Evolutionary conservation across 352 stramenopile species (phyloP).

Genomic region (Phytophthora meadii): DNA sequence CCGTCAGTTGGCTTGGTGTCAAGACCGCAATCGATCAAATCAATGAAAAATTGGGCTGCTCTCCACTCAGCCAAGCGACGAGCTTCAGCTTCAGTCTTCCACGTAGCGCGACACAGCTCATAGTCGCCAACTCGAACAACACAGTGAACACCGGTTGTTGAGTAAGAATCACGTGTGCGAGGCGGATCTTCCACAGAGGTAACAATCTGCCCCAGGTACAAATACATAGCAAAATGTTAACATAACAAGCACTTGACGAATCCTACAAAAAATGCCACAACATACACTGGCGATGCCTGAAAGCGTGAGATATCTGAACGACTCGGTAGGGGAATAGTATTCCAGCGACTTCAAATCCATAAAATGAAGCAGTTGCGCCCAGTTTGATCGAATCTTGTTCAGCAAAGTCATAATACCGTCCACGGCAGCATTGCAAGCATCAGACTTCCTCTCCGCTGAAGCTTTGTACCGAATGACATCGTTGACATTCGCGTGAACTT

Average conservation of each 20-base stretch:
- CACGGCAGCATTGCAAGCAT: constrained; percentile 72
- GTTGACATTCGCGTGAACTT: constrained; percentile 73
- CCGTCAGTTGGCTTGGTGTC: constrained; percentile 51
- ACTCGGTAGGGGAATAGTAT: constrained; percentile 54
- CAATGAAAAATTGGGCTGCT: constrained; percentile 66
- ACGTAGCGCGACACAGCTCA: constrained; percentile 58
- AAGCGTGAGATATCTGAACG: constrained; percentile 67
- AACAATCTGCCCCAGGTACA: constrained; percentile 42
- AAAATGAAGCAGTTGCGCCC: constrained; percentile 78
- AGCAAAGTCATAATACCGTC: constrained; percentile 64
- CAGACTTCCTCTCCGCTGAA: constrained; percentile 48
- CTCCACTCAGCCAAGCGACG: constrained; percentile 55
- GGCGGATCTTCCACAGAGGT: constrained; percentile 42
- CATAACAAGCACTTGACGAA: not conserved
- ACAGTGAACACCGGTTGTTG: constrained; percentile 33
- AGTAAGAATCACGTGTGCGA: constrained; percentile 20
- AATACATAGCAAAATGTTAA: constrained; percentile 4
- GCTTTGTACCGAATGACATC: constrained; percentile 62
- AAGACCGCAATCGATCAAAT: constrained; percentile 76
- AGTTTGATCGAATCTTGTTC: constrained; percentile 56
- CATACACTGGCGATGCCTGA: constrained; percentile 74
- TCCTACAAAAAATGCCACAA: constrained; percentile 9
- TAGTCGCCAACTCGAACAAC: constrained; percentile 53
- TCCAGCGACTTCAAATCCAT: constrained; percentile 69
- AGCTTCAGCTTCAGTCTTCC: constrained; percentile 57